Evolutionary conservation across 371 early-diverging fungal species (phyloP).

Genomic region (Mucor circinelloides): DNA sequence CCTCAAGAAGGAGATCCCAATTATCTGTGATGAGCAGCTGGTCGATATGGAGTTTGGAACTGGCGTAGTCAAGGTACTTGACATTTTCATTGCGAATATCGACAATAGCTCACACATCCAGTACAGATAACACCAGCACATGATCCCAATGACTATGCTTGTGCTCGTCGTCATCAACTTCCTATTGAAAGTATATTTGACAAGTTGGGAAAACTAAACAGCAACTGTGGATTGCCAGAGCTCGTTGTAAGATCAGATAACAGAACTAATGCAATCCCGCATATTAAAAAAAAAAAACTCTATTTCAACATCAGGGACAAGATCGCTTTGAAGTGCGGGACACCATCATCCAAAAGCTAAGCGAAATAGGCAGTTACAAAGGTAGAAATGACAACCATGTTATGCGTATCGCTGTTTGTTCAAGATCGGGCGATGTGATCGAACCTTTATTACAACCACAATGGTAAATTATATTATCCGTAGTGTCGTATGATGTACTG

Average conservation of each 20-base stretch:
- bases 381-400: constrained; percentile 81
- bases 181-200: constrained; percentile 84
- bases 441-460: constrained; percentile 98
- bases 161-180: constrained; percentile 87
- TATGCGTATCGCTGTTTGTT: constrained; percentile 86
- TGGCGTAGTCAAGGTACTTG: constrained; percentile 91
- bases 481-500: neutral
- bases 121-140: constrained; percentile 95
- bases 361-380: constrained; percentile 65
- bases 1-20: constrained; percentile 79
- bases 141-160: constrained; percentile 94
- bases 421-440: constrained; percentile 95
- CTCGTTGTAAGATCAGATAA: constrained; percentile 46
- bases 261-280: neutral
- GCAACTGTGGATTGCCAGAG: constrained; percentile 58
- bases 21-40: constrained; percentile 83
- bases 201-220: constrained; percentile 78
- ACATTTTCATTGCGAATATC: neutral
- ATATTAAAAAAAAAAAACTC: no score
- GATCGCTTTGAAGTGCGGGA: constrained; percentile 87
- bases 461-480: constrained; percentile 75
- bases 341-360: constrained; percentile 68
- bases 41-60: constrained; percentile 96
- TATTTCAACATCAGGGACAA: constrained; percentile 45
- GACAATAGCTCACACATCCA: neutral